A percentile compares a stretch with the other conserved stretches of the same genome.
Evolutionary conservation across 164 flowering plant species (phyloP).

Genomic region (Pachysandra terminalis): DNA sequence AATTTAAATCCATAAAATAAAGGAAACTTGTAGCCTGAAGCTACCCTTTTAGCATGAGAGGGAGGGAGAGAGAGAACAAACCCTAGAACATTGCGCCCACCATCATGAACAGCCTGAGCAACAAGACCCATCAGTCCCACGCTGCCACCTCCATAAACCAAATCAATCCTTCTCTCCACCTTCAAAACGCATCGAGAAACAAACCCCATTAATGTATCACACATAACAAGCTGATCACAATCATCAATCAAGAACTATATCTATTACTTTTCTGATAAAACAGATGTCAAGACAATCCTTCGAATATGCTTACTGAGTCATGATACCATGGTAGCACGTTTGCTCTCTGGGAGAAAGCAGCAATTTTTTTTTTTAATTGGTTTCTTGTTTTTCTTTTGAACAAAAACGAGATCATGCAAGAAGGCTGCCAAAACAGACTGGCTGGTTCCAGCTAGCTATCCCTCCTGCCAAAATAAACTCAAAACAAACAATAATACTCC

Average conservation of each 20-base stretch:
- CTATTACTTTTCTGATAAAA: too few species aligned
- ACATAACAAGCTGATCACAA: background rate
- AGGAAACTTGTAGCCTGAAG: constrained; percentile 5
- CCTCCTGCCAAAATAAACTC: constrained; percentile 55
- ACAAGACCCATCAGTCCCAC: constrained; percentile 98
- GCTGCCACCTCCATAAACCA: constrained; percentile 98
- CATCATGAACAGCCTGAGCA: constrained; percentile 98
- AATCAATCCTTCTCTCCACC: constrained; percentile 96
- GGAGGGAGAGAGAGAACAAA: constrained; percentile 34
- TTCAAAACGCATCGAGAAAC: constrained; percentile 26
- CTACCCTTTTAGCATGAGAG: background rate
- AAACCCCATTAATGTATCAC: constrained; percentile 35
- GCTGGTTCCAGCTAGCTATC: constrained; percentile 70
- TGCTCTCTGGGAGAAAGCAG: constrained; percentile 51
- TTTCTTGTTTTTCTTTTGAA: background rate
- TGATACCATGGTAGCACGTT: constrained; percentile 63
- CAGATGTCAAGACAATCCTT: too few species aligned
- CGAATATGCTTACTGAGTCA: constrained; percentile 53
- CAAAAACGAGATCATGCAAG: constrained; percentile 70
- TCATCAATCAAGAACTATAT: constrained; percentile 4
- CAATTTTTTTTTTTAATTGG: constrained; percentile 1
- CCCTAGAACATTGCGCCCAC: constrained; percentile 99
- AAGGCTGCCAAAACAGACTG: constrained; percentile 77
- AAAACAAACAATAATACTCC: constrained; percentile 40
- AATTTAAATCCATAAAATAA: background rate